These are phyloP conservation scores for Sphagnum contortum DNA, from an alignment of 225 moss, liverwort and hornwort species.

Conservation along the genomic window DNA sequence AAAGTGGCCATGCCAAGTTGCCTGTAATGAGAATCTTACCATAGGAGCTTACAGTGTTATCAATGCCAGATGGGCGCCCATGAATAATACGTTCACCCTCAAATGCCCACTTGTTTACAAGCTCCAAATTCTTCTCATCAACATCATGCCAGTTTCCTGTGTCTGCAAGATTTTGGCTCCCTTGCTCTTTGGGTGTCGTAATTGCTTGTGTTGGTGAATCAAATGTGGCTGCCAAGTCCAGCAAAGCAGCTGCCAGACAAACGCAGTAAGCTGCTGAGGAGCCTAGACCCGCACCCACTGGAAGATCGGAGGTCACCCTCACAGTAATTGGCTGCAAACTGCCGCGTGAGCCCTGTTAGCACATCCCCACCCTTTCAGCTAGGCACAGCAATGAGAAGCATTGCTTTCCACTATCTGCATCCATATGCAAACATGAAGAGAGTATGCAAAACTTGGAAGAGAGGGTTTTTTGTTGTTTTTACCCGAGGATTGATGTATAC, in stretches of 20 bases:
- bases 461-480: conserved; percentile 6
- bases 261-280: conserved; percentile 98
- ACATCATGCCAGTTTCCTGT: conserved; percentile 58
- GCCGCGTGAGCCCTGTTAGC: conserved; percentile 66
- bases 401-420: neutral
- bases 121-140: conserved; percentile 35
- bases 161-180: conserved; percentile 5
- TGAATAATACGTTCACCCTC: conserved; percentile 96
- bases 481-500: conserved; percentile 78
- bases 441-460: too few relatives aligned
- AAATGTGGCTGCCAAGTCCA: conserved; percentile 55
- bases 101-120: conserved; percentile 90
- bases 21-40: conserved; percentile 34
- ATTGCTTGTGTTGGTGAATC: conserved; percentile 22
- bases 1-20: neutral
- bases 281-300: conserved; percentile 90
- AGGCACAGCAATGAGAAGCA: conserved; percentile 4
- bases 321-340: conserved; percentile 84
- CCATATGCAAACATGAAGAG: neutral
- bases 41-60: conserved; percentile 94
- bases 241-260: conserved; percentile 65
- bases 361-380: conserved; percentile 20
- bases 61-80: conserved; percentile 93
- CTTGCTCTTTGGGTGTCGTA: neutral
- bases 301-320: conserved; percentile 75